Percentiles rank a stretch among this genome's conserved stretches.
phyloP scores from a whole-genome alignment of 1,284 basidiomycete genomes.

The Moniliella sp. region DNA sequence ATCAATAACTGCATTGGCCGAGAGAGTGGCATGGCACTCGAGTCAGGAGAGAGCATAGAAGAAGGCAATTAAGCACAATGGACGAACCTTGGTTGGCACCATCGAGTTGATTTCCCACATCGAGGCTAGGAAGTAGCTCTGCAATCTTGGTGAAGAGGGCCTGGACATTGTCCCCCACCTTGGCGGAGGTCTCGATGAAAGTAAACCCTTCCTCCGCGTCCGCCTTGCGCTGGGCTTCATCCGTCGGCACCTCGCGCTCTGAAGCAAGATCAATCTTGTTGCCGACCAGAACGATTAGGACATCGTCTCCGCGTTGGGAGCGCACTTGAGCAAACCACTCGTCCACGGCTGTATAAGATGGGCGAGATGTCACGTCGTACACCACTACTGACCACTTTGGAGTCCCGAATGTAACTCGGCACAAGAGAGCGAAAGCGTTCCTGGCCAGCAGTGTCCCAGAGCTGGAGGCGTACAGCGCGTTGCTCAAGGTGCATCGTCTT shows the following conservation, averaged over 20 bases:
- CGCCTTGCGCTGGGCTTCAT: constrained; percentile 98
- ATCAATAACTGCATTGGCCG: too few relatives aligned
- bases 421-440: constrained; percentile 96
- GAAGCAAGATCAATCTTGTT: constrained; percentile 99
- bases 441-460: constrained; percentile 98
- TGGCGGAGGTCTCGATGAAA: constrained; percentile 96
- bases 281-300: constrained; percentile 69
- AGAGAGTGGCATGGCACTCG: too few relatives aligned
- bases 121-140: constrained; percentile 89
- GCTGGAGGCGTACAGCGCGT: constrained; percentile 23
- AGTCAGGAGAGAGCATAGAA: too few relatives aligned
- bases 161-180: constrained; percentile 98
- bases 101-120: constrained; percentile 85
- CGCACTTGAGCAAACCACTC: constrained; percentile 32
- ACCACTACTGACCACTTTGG: constrained; percentile 97
- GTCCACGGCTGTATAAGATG: constrained; percentile 68
- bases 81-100: constrained; percentile 98
- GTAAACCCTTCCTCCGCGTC: too few relatives aligned
- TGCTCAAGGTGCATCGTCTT: constrained; percentile 99
- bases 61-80: too few relatives aligned
- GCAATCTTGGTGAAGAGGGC: constrained; percentile 98
- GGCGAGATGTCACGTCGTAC: constrained; percentile 93
- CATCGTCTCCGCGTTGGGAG: constrained; percentile 76
- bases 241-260: constrained; percentile 99
- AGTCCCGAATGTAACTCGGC: constrained; percentile 93